These are phyloP conservation scores for Rhazya stricta DNA, from an alignment of 257 asterid genomes.

Conservation along the genomic window DNA sequence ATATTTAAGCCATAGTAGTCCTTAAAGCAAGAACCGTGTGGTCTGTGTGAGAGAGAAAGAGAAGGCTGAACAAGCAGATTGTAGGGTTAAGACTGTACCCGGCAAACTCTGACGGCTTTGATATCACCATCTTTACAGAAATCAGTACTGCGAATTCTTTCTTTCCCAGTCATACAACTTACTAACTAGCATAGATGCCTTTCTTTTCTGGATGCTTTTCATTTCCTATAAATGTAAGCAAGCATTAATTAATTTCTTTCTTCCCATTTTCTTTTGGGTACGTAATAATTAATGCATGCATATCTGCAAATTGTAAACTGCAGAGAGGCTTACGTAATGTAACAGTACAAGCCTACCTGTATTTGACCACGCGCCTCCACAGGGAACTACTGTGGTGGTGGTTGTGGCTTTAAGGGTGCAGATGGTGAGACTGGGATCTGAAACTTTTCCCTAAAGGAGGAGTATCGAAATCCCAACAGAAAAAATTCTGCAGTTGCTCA, in stretches of 20 bases:
- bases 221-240: slow-evolving; percentile 1
- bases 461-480: slow-evolving; percentile 3
- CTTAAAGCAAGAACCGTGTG: neutral
- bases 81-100: slow-evolving; percentile 14
- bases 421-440: neutral
- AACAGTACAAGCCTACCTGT: slow-evolving; percentile 1
- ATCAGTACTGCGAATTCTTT: slow-evolving; percentile 3
- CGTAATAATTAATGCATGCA: neutral
- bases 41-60: neutral
- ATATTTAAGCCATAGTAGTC: neutral
- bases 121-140: slow-evolving; percentile 20
- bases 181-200: slow-evolving; percentile 2
- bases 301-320: neutral
- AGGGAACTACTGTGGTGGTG: neutral
- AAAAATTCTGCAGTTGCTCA: slow-evolving; percentile 5
- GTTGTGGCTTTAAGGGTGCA: neutral
- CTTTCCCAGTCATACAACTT: neutral
- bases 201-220: slow-evolving; percentile 9
- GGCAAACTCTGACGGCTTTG: slow-evolving; percentile 27
- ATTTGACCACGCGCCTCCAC: slow-evolving; percentile 9
- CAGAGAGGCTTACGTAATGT: neutral
- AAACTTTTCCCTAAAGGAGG: neutral
- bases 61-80: neutral
- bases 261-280: neutral
- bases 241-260: neutral